Evolutionary conservation across 768 basidiomycete species (phyloP), one percentile per base, ranked within the genome.

Genomic region (Dendrothele bispora): DNA sequence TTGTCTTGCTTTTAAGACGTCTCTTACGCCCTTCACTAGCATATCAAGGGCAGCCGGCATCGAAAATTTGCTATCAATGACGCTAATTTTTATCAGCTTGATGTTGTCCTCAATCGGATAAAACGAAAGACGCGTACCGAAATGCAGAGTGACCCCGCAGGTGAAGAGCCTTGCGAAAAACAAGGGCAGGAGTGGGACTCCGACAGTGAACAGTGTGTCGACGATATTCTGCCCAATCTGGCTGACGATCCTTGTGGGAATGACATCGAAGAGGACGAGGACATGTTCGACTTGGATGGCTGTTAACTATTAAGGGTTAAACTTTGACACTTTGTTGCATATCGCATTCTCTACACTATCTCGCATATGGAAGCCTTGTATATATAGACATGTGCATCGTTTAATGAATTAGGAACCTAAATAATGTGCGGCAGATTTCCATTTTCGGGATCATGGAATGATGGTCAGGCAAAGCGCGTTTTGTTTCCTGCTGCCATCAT

Each of bases 61-160:
- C 79, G 82, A 44, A 87, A 84, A 51, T 98, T 91, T 64, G 93
- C 95, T 0, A 66, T 66, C 14, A 82, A 93, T 56, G 75, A 83
- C 48, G 72, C 75, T 18, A 92, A 98, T 65, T 98, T 93, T 61
- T 57, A 71, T 24, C 79, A 83, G 46, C 77, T 98, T 24, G 95
- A 98, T 65, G 70, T 65, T 29, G 77, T 95, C 22, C 77, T 98
- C 18, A 65, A 67, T 21, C 79, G 83, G 7, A 80, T 94, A 27
- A 69, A 67, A 53, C 71, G 79, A 36, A 64, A 63, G 36, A 75
- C 73, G 22, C 47, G 61, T 11, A 43, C 58, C 40, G 72, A 77
- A 46, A 59, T 67, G 3, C 51, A 58, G 11, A 41, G 51, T 5
- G 60, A 64, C n/a, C n/a, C n/a, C n/a, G n/a, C n/a, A n/a, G n/a